Percentiles rank a stretch among this genome's conserved stretches.
Evolutionary conservation across 306 rosid genomes (phyloP).

Genomic region (Hylodesmum podocarpum): DNA sequence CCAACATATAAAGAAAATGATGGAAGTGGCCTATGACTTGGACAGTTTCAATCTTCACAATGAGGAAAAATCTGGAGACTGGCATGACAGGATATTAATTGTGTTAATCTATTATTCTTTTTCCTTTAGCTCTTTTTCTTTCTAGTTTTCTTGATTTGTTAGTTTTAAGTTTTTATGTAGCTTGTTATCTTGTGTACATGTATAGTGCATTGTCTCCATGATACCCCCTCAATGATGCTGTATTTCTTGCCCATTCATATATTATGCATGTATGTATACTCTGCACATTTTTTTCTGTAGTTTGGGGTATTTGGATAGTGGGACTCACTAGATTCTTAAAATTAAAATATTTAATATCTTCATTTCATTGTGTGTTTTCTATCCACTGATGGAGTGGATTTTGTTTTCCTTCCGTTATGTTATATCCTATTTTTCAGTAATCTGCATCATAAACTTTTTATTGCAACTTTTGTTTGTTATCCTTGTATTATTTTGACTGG

Average conservation of each 20-base stretch:
- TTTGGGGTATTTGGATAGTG: not conserved
- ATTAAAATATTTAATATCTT: not conserved
- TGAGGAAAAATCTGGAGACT: not conserved
- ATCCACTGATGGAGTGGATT: not conserved
- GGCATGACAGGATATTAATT: not conserved
- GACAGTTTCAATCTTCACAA: not conserved
- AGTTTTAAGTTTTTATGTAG: not conserved
- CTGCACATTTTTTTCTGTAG: not conserved
- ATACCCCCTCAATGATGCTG: not conserved
- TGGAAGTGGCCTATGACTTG: conserved; percentile 9
- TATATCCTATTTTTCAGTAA: not conserved
- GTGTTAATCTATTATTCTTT: conserved; percentile 5
- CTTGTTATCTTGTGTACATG: not conserved
- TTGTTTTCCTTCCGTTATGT: conserved; percentile 14
- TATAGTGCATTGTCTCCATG: not conserved
- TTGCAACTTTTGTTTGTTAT: not conserved
- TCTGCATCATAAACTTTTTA: not conserved
- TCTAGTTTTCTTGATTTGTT: conserved; percentile 3
- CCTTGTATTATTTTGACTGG: conserved; percentile 2
- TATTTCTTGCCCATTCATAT: not conserved
- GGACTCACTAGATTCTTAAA: not conserved
- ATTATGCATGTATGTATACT: not conserved
- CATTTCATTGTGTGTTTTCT: not conserved
- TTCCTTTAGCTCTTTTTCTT: not conserved
- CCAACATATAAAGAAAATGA: not conserved